Conservation (phyloP, 768 basidiomycete genomes). For the Xerocomus potaroensis region DNA sequence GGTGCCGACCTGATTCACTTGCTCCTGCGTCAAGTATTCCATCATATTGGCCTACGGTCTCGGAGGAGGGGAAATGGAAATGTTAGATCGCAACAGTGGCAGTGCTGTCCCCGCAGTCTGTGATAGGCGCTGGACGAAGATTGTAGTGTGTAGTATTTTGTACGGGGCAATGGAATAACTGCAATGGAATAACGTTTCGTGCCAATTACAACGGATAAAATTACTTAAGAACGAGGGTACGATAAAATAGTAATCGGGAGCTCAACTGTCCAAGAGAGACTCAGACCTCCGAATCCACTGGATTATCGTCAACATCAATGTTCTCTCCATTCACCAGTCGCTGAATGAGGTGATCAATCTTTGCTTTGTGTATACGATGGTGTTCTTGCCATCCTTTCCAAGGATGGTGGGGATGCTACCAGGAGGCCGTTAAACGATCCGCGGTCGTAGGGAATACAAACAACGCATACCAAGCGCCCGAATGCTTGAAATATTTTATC, state of each 20-base stretch:
- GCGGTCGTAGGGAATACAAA: not conserved
- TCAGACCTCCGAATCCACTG: constrained; percentile 27
- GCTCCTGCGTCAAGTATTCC: constrained; percentile 52
- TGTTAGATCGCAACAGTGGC: too few species aligned
- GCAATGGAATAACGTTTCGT: too few species aligned
- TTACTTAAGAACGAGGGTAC: constrained; percentile 6
- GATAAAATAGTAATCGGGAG: constrained; percentile 10
- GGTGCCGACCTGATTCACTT: constrained; percentile 57
- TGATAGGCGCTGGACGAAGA: too few species aligned
- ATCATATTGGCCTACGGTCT: not conserved
- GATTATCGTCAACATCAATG: constrained; percentile 34
- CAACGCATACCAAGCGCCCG: constrained; percentile 53
- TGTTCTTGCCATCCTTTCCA: constrained; percentile 97
- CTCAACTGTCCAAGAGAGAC: constrained; percentile 4
- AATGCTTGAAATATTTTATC: constrained; percentile 84
- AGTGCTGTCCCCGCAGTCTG: too few species aligned
- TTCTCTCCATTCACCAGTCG: constrained; percentile 55
- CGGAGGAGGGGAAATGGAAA: too few species aligned
- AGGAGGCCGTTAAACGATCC: not conserved
- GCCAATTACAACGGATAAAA: not conserved
- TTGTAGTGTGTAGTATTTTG: too few species aligned
- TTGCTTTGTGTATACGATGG: constrained; percentile 81
- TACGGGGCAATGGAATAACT: too few species aligned
- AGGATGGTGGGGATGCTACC: constrained; percentile 80
- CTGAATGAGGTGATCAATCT: constrained; percentile 77